These are phyloP conservation scores for Tagetes erecta DNA, from an alignment of 129 eudicot genomes.

Conservation along the genomic window DNA sequence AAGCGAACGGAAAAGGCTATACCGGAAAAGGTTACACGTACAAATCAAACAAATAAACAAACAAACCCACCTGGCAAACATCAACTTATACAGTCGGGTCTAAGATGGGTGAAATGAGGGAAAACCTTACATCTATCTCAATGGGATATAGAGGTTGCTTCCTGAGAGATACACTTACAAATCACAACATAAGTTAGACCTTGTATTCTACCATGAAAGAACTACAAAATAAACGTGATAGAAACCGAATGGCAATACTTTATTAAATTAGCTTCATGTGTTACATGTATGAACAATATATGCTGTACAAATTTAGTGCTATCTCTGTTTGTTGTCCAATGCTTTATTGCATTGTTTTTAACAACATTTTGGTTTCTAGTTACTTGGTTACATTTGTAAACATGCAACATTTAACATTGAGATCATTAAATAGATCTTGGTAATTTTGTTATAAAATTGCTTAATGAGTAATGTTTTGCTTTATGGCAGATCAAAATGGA, in stretches of 20 bases:
- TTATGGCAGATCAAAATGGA: conserved; percentile 65
- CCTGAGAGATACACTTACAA: neutral
- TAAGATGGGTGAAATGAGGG: no score
- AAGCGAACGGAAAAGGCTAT: neutral
- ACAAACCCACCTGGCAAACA: no score
- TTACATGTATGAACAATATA: neutral
- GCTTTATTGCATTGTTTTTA: neutral
- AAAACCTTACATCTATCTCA: no score
- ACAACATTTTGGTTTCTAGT: neutral
- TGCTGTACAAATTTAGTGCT: neutral
- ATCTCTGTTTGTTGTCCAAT: neutral
- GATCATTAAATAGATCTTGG: neutral
- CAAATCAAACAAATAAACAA: neutral
- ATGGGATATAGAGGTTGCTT: no score
- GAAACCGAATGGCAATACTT: neutral
- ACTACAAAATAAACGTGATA: neutral
- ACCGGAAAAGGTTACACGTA: neutral
- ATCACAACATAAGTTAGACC: neutral
- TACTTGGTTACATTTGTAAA: neutral
- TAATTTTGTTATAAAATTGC: neutral
- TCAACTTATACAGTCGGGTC: no score
- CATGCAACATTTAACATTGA: neutral
- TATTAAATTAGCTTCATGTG: neutral
- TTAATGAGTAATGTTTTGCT: neutral
- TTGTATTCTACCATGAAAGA: neutral